These are phyloP conservation scores for Hypoxylon sp. DNA, from an alignment of 2,329 filamentous ascomycete genomes.

Conservation along the genomic window DNA sequence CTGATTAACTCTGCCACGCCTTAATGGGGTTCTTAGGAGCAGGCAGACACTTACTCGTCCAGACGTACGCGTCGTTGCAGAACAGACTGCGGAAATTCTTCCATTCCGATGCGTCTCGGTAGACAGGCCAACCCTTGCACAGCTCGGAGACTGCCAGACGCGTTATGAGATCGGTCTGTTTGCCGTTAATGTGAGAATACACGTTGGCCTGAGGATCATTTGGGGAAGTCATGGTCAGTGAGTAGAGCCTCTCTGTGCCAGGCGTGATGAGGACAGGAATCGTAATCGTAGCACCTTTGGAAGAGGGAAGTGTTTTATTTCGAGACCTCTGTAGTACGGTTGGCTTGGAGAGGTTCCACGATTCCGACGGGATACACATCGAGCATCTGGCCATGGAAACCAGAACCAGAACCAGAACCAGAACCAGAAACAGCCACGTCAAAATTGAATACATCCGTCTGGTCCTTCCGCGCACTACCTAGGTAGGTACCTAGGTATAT, in stretches of 20 bases:
- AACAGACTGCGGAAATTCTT: conserved; percentile 65
- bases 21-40: background rate
- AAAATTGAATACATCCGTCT: background rate
- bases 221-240: conserved; percentile 48
- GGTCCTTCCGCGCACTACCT: background rate
- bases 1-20: conserved; percentile 2
- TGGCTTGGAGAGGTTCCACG: background rate
- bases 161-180: conserved; percentile 57
- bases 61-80: conserved; percentile 61
- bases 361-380: background rate
- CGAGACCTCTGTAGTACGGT: conserved; percentile 2
- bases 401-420: too few species aligned
- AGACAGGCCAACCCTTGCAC: conserved; percentile 68
- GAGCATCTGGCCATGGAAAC: background rate
- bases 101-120: conserved; percentile 67
- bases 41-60: conserved; percentile 59
- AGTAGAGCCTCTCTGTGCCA: background rate
- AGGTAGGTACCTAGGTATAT: too few species aligned
- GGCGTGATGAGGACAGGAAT: background rate
- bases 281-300: background rate
- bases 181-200: conserved; percentile 63
- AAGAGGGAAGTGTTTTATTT: background rate
- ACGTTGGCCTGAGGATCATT: conserved; percentile 48
- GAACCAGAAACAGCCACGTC: background rate
- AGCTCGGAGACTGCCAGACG: conserved; percentile 63